A percentile compares a stretch with the other conserved stretches of the same genome.
These are phyloP conservation scores for Colletotrichum magnum DNA, from an alignment of 2,329 filamentous ascomycete species.

Conservation along the genomic window DNA sequence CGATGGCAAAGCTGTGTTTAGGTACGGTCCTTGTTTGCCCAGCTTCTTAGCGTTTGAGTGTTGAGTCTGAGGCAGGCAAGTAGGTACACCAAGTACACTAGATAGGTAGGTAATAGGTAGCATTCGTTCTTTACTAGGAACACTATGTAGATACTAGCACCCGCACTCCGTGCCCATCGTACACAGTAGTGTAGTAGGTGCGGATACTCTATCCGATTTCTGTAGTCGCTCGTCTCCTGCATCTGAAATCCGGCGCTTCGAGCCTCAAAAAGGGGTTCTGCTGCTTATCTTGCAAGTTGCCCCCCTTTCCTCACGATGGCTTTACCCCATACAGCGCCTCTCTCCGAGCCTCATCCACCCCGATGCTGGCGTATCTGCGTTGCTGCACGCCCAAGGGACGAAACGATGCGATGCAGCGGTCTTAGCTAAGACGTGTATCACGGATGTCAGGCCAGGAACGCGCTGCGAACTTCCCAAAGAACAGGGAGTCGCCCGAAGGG, in stretches of 20 bases:
- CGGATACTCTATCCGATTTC: not conserved
- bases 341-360: slow-evolving; percentile 11
- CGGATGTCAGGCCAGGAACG: slow-evolving; percentile 33
- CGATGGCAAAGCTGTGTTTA: not conserved
- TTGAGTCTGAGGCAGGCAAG: not conserved
- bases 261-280: not conserved
- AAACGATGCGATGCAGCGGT: slow-evolving; percentile 7
- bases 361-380: not conserved
- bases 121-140: too few species aligned
- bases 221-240: slow-evolving; percentile 2
- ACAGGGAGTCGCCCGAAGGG: slow-evolving; percentile 11
- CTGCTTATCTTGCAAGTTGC: not conserved
- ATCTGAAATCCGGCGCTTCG: not conserved
- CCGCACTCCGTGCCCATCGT: too few species aligned
- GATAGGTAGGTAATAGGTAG: too few species aligned
- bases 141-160: too few species aligned
- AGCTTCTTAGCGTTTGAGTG: slow-evolving; percentile 18
- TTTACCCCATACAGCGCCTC: not conserved
- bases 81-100: too few species aligned
- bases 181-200: too few species aligned
- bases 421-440: slow-evolving; percentile 37
- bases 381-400: slow-evolving; percentile 22
- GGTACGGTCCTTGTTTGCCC: slow-evolving; percentile 4
- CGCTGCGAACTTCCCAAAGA: slow-evolving; percentile 3
- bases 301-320: not conserved